Conservation (phyloP, 2,329 filamentous ascomycete genomes). For the Phaeosphaeria sp. region DNA sequence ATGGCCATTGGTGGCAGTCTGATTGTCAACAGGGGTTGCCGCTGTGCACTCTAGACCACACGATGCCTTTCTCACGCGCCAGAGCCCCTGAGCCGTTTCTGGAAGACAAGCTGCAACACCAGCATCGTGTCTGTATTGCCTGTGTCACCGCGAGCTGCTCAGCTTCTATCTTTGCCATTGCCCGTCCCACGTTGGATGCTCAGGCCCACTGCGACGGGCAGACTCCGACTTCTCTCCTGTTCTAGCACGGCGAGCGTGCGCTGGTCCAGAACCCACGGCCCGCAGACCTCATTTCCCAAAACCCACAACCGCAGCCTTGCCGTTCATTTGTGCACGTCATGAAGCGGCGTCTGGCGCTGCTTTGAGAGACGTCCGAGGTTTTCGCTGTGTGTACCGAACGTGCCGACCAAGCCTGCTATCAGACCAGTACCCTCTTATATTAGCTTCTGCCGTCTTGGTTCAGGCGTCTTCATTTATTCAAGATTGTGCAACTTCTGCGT, state of each 20-base stretch:
- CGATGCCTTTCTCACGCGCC: conserved; percentile 22
- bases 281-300: conserved; percentile 41
- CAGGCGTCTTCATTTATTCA: conserved; percentile 12
- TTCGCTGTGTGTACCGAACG: conserved; percentile 8
- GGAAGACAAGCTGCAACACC: neutral
- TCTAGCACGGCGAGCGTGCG: conserved; percentile 18
- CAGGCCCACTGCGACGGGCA: conserved; percentile 8
- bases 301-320: conserved; percentile 34
- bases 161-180: conserved; percentile 5
- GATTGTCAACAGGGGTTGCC: conserved; percentile 25
- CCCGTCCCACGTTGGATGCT: conserved; percentile 6
- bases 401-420: conserved; percentile 16
- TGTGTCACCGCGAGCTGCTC: neutral
- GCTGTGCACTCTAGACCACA: conserved; percentile 18
- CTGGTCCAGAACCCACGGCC: conserved; percentile 23
- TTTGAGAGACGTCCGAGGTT: conserved; percentile 16
- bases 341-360: conserved; percentile 22
- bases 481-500: conserved; percentile 24
- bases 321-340: conserved; percentile 33
- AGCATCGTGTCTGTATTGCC: conserved; percentile 5
- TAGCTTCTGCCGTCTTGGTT: conserved; percentile 20
- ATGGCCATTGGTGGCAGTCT: conserved; percentile 26
- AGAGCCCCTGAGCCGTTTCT: conserved; percentile 25
- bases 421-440: conserved; percentile 19
- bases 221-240: conserved; percentile 16